phyloP scores from a whole-genome alignment of 345 rosid species.

The Sisymbrium irio region DNA sequence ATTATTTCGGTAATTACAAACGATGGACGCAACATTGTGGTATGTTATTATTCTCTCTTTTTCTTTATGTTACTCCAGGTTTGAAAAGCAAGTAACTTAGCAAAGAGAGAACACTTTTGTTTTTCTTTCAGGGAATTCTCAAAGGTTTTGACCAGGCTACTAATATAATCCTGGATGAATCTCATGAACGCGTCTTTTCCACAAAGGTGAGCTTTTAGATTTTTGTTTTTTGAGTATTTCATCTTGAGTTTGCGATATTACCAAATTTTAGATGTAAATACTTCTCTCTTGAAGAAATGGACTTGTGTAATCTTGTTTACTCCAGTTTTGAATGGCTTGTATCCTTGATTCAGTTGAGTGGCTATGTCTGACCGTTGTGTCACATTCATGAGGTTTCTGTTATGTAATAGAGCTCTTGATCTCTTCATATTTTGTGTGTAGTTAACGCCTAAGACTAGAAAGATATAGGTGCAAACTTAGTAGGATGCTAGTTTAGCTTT shows the following conservation, averaged over 20 bases:
- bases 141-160: conserved; percentile 95
- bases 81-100: not conserved
- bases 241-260: not conserved
- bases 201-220: conserved; percentile 53
- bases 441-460: not conserved
- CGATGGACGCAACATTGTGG: conserved; percentile 95
- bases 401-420: not conserved
- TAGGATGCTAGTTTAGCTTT: not conserved
- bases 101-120: not conserved
- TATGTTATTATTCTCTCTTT: conserved; percentile 19
- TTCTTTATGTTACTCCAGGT: not conserved
- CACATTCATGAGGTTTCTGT: not conserved
- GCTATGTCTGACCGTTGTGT: not conserved
- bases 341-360: not conserved
- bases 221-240: not conserved
- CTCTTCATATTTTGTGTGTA: not conserved
- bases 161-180: conserved; percentile 83
- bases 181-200: conserved; percentile 88
- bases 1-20: conserved; percentile 75
- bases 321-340: not conserved
- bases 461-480: not conserved
- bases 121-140: conserved; percentile 51
- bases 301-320: not conserved
- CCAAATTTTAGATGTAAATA: not conserved
- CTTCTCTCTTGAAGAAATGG: not conserved